Evolutionary conservation across 768 basidiomycete species (phyloP), one percentile per base, ranked within the genome.

Genomic region (Termitomyces titanicus): DNA sequence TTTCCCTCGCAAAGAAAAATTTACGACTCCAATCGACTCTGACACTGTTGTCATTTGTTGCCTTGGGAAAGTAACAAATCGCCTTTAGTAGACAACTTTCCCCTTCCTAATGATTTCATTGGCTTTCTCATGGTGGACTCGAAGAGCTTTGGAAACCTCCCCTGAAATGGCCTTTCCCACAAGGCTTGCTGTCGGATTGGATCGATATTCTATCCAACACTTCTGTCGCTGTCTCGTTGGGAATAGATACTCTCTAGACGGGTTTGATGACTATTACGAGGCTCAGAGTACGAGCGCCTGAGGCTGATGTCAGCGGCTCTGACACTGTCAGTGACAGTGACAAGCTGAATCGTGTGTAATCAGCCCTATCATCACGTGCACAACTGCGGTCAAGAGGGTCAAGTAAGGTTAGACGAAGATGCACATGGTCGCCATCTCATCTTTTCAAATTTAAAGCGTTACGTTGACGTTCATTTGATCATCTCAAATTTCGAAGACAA

Each of bases 41-140:
- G 24, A 34, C 18, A 13, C 10, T 24, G 17, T 24, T 20, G 12
- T 25, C 12, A 24, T n/a, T 25, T 7, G 45, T 53, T 49, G 34
- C 54, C 45, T 43, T 34, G 44, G 51, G 40, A 51, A 49, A 59
- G 33, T 29, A 52, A 17, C 33, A 27, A 47, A 47, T 31, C 9
- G 27, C 52, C 42, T 45, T 18, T 37, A 5, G 9, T 31, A 15
- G 27, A 25, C 45, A 34, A 18, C 17, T 31, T 45, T 17, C 24
- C 11, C 38, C 24, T 29, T 34, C 40, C n/a, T 51, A 27, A 25
- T 39, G 18, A 22, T n/a, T n/a, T n/a, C n/a, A n/a, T n/a, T n/a
- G n/a, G n/a, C n/a, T n/a, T n/a, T n/a, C n/a, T n/a, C n/a, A n/a
- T n/a, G n/a, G n/a, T n/a, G n/a, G 35, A 11, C 47, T 44, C 27